Evolutionary conservation across 441 rosid genomes (phyloP), one percentile per base, ranked within the genome.

Genomic region (Corymbia citriodora): DNA sequence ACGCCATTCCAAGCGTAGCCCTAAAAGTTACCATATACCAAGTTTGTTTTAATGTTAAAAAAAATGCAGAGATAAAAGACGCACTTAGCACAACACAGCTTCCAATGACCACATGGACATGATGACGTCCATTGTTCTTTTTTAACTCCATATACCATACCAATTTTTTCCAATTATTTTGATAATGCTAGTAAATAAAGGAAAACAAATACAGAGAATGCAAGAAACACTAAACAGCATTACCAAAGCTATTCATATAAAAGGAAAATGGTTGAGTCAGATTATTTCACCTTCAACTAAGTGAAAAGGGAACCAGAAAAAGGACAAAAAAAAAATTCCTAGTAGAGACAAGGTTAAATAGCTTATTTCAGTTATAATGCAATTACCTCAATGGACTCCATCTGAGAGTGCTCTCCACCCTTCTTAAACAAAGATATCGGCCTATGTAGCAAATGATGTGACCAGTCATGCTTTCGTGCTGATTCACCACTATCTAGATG

Each of bases 321-420:
- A 23, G 85, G 29, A 7, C 18, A 45, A 13, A 9, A 86, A 86
- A 82, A 55, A 86, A 33, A 48, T 19, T 36, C 55, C 79, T 21
- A 63, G 33, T 25, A 31, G 48, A 68, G 82, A 70, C 88, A n/a
- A n/a, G 40, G 18, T 48, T 50, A 70, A 52, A 79, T 16, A 55
- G 29, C 18, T 57, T 40, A 70, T n/a, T 50, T 48, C 68, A 52
- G 61, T 82, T 14, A 85, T 55, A 50, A 87, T 53, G 88, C 55
- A 54, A 55, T 91, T 94, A 97, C 99, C 97, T 19, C 87, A 29
- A 90, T 54, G 25, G 94, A 89, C 55, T 93, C 95, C 85, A 93
- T 91, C 86, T 92, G 91, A 50, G 93, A 89, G 31, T 91, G 92
- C 59, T 90, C 94, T 79, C 85, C 94, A 14, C 93, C 93, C 92